Percentiles rank a stretch among this genome's conserved stretches.
phyloP scores from a whole-genome alignment of 164 flowering plant genomes.

The Chloranthus sessilifolius region DNA sequence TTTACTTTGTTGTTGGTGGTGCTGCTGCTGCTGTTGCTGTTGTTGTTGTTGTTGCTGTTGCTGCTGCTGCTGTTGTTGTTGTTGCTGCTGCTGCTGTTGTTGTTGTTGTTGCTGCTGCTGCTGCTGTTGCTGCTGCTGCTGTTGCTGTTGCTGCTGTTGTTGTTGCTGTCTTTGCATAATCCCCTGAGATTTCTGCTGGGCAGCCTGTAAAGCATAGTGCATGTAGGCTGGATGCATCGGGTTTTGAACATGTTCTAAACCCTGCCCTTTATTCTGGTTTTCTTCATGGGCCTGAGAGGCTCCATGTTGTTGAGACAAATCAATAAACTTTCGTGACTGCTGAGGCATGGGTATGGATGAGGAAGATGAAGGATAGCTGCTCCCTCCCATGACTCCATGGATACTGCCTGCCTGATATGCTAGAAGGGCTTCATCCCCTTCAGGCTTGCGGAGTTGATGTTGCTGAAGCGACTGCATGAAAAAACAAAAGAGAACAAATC shows the following conservation, averaged over 20 bases:
- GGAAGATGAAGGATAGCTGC: constrained; percentile 50
- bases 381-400: constrained; percentile 59
- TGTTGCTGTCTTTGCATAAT: constrained; percentile 47
- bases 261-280: constrained; percentile 53
- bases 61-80: too few species aligned
- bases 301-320: constrained; percentile 56
- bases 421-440: constrained; percentile 66
- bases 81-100: too few species aligned
- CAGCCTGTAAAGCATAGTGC: constrained; percentile 68
- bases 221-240: constrained; percentile 70
- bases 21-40: too few species aligned
- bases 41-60: constrained; percentile 56
- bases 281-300: constrained; percentile 53
- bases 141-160: too few species aligned
- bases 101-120: too few species aligned
- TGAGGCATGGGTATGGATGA: constrained; percentile 54
- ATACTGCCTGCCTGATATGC: constrained; percentile 65
- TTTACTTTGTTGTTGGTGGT: constrained; percentile 61
- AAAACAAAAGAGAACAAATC: neutral
- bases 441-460: constrained; percentile 66
- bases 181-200: constrained; percentile 66
- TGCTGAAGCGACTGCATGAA: constrained; percentile 57
- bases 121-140: too few species aligned
- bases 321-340: constrained; percentile 51
- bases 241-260: constrained; percentile 49